Base-by-base conservation (phyloP, 345 rosid species). In the Lepidium africanum region DNA sequence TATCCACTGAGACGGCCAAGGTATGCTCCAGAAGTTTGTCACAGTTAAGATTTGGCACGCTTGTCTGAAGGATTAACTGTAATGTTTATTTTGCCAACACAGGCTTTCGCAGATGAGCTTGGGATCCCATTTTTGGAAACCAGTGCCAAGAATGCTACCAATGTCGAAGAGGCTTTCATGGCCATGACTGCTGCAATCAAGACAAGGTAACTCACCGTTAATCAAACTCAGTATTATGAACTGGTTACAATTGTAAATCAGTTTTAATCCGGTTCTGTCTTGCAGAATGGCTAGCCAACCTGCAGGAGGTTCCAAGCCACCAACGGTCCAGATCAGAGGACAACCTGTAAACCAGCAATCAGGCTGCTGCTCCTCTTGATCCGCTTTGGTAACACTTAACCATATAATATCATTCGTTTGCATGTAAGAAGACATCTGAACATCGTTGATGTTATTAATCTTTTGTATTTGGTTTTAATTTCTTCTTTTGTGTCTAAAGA, bases 251-350 rank as follows among this genome's bases (percentile, higher is more conserved):
- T 41, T n/a, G 0, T 16, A 46, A 41, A 65, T n/a, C 40, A 12
- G 48, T 12, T 13, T 45, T 48, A 47, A 42, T 19, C 16, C 38
- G 12, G 30, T 35, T 41, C 38, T 64, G 39, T 19, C 37, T 60
- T 71, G 65, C 83, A 93, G 98, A 89, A 90, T 93, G 98, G 98
- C 96, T 8, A 90, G 92, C 77, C 97, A 93, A 78, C 97, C 98
- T 9, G 84, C 87, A 7, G 76, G 72, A 65, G 83, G 82, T 25
- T 84, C 94, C 3, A 85, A 92, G 76, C 97, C 94, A 39, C 87
- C 97, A 25, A 90, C 96, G 0, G 98, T 93, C 72, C 92, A 90
- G 83, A 88, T 93, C 50, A 86, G 94, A 38, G 98, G 98, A 58
- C 96, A 90, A 77, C 94, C 96, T 6, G 91, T 93, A 11, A 88